Base-by-base conservation (phyloP, 768 basidiomycete genomes). In the Naganishia vishniacii region DNA sequence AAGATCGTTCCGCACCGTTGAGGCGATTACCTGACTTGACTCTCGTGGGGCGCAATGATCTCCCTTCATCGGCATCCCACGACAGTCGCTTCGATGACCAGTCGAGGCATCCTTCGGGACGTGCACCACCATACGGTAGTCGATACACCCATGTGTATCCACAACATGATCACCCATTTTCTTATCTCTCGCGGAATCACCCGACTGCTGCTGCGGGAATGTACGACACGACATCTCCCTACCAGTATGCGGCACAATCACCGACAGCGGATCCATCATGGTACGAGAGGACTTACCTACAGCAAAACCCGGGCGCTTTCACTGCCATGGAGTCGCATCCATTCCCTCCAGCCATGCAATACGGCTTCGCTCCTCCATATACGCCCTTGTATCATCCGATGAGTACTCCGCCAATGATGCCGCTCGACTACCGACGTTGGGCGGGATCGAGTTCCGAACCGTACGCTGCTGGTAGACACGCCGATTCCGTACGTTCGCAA, bases 251-350 rank as follows among this genome's bases (percentile, higher is more conserved):
- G 34, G 11, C 32, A 4, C 4, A 32, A n/a, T 5, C 20, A 2
- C 9, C 34, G 5, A 25, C 53, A 23, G 13, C 53, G 9, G 20
- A 25, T 18, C 53, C 53, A 23, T 56, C 53, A 20, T 56, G 53
- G 53, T 56, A 56, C 34, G 53, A 56, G 7, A 56, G 37, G 53
- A 25, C 37, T 32, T 56, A 25, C 20, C 53, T 25, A 12, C 37
- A 41, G 18, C 53, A 6, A 25, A n/a, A n/a, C n/a, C n/a, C n/a
- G n/a, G n/a, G 32, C 32, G 6, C 9, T 12, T 18, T 20, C 23
- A 4, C 13, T 8, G 3, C 47, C 23, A 8, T 26, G 20, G 32
- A 37, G n/a, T 13, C 23, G n/a, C 49, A 4, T 56, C 12, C 37
- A 15, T 37, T 48, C 12, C 20, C 32, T 5, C 37, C 32, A 13